These are phyloP conservation scores for Boletus bicolor DNA, from an alignment of 768 basidiomycete species.

Conservation along the genomic window DNA sequence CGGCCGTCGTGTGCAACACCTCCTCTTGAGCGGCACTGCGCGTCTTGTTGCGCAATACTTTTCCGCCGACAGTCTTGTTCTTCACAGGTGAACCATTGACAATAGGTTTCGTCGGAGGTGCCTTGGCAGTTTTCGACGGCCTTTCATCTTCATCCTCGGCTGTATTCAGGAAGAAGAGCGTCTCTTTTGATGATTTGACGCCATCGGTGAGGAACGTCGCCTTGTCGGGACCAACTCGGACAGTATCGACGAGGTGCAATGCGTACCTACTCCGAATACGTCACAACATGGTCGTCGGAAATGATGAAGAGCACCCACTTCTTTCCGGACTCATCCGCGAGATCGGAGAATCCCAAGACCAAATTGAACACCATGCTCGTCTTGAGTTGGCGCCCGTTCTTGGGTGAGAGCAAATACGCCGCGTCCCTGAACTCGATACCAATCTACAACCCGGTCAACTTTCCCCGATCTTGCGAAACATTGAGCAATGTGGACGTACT, in stretches of 20 bases:
- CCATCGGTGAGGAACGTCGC: constrained; percentile 79
- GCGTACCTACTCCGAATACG: constrained; percentile 59
- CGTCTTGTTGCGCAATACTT: constrained; percentile 88
- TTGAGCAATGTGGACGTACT: constrained; percentile 43
- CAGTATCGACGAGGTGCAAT: constrained; percentile 83
- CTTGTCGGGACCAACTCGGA: constrained; percentile 67
- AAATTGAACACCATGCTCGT: constrained; percentile 86
- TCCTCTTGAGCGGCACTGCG: constrained; percentile 86
- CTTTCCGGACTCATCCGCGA: constrained; percentile 72
- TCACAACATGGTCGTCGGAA: neutral
- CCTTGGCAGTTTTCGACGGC: constrained; percentile 53
- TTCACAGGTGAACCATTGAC: constrained; percentile 68
- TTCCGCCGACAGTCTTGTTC: constrained; percentile 73
- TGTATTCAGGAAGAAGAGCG: constrained; percentile 77
- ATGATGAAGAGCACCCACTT: constrained; percentile 47
- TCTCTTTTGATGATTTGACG: constrained; percentile 78
- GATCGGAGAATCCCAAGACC: constrained; percentile 78
- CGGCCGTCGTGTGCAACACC: constrained; percentile 68
- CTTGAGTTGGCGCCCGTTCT: constrained; percentile 69
- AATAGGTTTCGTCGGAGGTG: constrained; percentile 46
- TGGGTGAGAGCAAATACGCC: constrained; percentile 74
- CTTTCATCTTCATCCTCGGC: constrained; percentile 55
- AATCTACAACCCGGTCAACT: constrained; percentile 51
- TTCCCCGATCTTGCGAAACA: neutral
- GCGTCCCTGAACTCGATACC: constrained; percentile 95